Conservation (phyloP, 495 filamentous ascomycete genomes). For the Penicillium roqueforti region DNA sequence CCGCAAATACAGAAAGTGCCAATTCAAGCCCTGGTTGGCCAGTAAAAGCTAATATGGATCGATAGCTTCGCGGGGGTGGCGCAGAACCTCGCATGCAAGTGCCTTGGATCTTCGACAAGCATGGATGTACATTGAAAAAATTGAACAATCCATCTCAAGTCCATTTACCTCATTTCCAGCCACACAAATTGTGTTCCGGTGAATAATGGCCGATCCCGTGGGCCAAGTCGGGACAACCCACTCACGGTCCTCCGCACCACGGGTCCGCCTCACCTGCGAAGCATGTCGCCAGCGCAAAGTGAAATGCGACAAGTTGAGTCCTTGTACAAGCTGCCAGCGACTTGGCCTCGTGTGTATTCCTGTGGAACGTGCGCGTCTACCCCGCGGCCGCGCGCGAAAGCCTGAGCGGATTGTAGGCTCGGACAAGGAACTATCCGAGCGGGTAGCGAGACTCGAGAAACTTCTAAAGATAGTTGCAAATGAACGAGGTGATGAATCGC, state of each 20-base stretch:
- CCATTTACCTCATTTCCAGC: background rate
- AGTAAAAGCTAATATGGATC: background rate
- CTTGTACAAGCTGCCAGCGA: conserved; percentile 67
- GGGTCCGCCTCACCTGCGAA: conserved; percentile 34
- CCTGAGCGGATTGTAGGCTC: conserved; percentile 13
- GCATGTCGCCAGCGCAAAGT: conserved; percentile 71
- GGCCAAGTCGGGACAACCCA: conserved; percentile 5
- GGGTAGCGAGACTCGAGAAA: conserved; percentile 29
- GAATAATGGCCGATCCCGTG: background rate
- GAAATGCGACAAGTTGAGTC: conserved; percentile 70
- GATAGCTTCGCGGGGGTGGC: background rate
- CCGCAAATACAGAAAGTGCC: background rate
- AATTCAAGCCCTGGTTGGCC: background rate
- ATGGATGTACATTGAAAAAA: background rate
- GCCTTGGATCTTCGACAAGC: background rate
- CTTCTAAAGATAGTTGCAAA: conserved; percentile 21
- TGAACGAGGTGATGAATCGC: conserved; percentile 2
- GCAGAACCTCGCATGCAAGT: background rate
- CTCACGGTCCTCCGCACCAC: conserved; percentile 21
- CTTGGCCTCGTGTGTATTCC: conserved; percentile 57
- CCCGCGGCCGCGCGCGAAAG: conserved; percentile 43
- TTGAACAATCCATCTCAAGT: background rate
- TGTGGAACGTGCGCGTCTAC: conserved; percentile 33
- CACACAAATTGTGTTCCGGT: too few relatives aligned
- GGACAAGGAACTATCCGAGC: conserved; percentile 24